Base-by-base conservation (phyloP, 805 yeast genomes). In the Spathaspora hagerdaliae region DNA sequence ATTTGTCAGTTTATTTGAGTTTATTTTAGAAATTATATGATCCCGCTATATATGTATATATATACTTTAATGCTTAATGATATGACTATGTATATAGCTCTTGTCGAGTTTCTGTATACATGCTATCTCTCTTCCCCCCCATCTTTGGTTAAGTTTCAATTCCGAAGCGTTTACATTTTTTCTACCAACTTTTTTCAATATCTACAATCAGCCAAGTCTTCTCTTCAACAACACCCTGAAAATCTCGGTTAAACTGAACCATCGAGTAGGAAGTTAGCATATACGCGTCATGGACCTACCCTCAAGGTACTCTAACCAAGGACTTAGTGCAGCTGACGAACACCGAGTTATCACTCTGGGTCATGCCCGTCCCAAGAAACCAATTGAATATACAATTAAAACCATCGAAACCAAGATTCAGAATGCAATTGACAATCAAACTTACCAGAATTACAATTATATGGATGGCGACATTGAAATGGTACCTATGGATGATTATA, bases 1-100 rank as follows among this genome's bases (percentile, higher is more conserved):
- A 38, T 61, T 81, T 19, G 96, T 94, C 32, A 85, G 96, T 19
- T 64, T 83, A 39, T 69, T 83, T 45, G 96, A 88, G 64, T 87
- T 58, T 64, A 76, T 50, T 69, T 81, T 53, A 58, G 95, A 60
- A 76, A 79, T 62, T 10, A 24, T 67, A 12, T 58, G 27, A 19
- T 19, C 24, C 24, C 24, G 24, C 24, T 19, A 19, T 19, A 19
- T 19, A 19, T 19, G 4, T 19, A 19, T 19, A 19, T 19, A 19
- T 19, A 19, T 19, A 19, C 24, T 19, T 19, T 5, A 19, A 19
- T 19, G 24, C 24, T 19, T 19, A 19, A 19, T 19, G 24, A 19
- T 19, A 19, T 19, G 24, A 19, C 24, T 19, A 19, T 19, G 4
- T 19, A 19, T 19, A 19, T 19, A 19, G 5, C 24, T 19, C 24